phyloP scores from a whole-genome alignment of 1,139 yeast species.

The Debaryomycetaceae sp. region DNA sequence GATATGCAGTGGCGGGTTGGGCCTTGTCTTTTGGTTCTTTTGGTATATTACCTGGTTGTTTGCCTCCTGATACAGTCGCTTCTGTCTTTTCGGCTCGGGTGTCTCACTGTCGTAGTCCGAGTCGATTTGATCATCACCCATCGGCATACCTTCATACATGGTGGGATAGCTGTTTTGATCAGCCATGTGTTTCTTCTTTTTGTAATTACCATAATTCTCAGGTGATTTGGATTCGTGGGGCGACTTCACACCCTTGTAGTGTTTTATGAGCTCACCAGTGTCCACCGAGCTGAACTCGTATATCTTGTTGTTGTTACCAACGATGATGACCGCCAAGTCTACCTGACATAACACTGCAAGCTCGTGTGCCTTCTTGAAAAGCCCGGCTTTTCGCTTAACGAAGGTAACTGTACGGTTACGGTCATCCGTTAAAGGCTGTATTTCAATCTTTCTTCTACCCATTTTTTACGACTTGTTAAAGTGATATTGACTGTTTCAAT shows the following conservation, averaged over 20 bases:
- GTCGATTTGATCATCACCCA: constrained; percentile 22
- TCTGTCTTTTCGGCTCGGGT: constrained; percentile 27
- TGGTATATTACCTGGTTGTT: constrained; percentile 1
- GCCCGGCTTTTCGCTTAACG: constrained; percentile 90
- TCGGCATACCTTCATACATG: constrained; percentile 16
- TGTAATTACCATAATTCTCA: constrained; percentile 50
- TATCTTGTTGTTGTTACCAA: constrained; percentile 78
- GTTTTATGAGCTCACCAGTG: constrained; percentile 55
- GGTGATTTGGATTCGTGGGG: constrained; percentile 62
- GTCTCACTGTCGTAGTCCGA: constrained; percentile 28
- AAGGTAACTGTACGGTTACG: constrained; percentile 87
- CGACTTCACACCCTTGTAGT: constrained; percentile 38
- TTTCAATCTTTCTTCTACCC: constrained; percentile 97
- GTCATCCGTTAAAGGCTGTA: constrained; percentile 87
- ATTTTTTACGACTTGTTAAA: constrained; percentile 28
- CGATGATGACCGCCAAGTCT: constrained; percentile 84
- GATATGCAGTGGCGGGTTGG: constrained; percentile 24
- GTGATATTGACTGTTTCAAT: not conserved
- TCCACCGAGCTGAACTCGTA: constrained; percentile 81
- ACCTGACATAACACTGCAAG: constrained; percentile 89
- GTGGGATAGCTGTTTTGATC: constrained; percentile 9
- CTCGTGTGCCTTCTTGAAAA: constrained; percentile 95
- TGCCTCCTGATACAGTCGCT: constrained; percentile 10
- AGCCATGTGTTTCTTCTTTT: constrained; percentile 27
- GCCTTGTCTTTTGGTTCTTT: constrained; percentile 5